Evolutionary conservation across 805 yeast species (phyloP).

Genomic region (Middelhovenomyces tepae): DNA sequence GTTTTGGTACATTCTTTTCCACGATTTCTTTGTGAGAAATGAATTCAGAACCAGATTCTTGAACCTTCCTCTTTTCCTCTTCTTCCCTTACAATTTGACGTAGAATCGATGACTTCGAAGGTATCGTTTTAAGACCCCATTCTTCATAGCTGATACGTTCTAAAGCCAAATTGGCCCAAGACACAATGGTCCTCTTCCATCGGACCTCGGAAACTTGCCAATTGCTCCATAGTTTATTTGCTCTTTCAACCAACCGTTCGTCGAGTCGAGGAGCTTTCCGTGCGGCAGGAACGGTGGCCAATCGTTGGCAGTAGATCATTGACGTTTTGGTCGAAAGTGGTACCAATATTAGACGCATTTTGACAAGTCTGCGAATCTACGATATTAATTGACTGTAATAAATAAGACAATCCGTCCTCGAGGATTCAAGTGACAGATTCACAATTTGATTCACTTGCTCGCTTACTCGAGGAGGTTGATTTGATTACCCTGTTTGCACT

Average conservation of each 20-base stretch:
- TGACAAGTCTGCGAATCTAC: too few species aligned
- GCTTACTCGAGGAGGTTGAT: too few species aligned
- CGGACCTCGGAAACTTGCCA: conserved; percentile 45
- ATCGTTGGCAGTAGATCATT: conserved; percentile 60
- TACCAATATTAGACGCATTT: conserved; percentile 55
- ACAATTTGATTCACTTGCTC: too few species aligned
- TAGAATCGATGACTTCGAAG: conserved; percentile 53
- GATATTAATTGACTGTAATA: too few species aligned
- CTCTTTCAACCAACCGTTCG: conserved; percentile 38
- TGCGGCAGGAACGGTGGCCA: conserved; percentile 24
- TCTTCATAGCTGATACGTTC: conserved; percentile 74
- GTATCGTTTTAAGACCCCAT: conserved; percentile 63
- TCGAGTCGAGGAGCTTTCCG: conserved; percentile 31
- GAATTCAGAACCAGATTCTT: conserved; percentile 13
- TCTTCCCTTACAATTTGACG: conserved; percentile 36
- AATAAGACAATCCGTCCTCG: too few species aligned
- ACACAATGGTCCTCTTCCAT: conserved; percentile 53
- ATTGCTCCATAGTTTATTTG: conserved; percentile 53
- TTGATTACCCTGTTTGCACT: too few species aligned
- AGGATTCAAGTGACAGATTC: too few species aligned
- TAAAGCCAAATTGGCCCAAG: conserved; percentile 42
- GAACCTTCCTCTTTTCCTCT: conserved; percentile 12
- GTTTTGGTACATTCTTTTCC: conserved; percentile 14
- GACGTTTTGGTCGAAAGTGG: conserved; percentile 61
- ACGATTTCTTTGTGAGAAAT: too few species aligned